phyloP scores from a whole-genome alignment of 495 filamentous ascomycete species.

The Aeminium ludgeri region DNA sequence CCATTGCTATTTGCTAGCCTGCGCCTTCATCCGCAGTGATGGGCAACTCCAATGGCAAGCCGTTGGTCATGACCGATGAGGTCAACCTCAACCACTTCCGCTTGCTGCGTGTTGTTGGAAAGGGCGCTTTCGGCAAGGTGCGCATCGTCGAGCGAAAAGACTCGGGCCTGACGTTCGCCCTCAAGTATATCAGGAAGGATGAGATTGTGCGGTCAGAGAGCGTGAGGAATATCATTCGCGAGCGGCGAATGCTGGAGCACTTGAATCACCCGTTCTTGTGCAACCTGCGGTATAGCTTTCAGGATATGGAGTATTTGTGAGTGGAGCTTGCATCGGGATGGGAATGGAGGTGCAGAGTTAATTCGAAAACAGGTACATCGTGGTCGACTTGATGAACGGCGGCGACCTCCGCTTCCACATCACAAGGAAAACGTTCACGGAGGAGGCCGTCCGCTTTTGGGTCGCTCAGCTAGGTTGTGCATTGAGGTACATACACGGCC shows the following conservation, averaged over 20 bases:
- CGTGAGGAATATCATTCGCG: conserved; percentile 92
- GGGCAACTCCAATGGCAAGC: conserved; percentile 92
- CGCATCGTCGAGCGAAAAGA: conserved; percentile 97
- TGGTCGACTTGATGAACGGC: conserved; percentile 96
- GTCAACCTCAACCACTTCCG: conserved; percentile 97
- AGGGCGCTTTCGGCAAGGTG: conserved; percentile 96
- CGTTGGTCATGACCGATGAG: conserved; percentile 80
- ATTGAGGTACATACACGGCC: conserved; percentile 73
- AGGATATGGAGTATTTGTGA: conserved; percentile 97
- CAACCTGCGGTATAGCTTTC: conserved; percentile 96
- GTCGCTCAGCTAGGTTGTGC: conserved; percentile 88
- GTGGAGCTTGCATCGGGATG: conserved; percentile 20
- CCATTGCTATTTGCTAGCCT: too few species aligned
- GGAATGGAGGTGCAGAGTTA: conserved; percentile 8
- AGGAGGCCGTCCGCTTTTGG: conserved; percentile 95
- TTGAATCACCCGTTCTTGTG: conserved; percentile 96
- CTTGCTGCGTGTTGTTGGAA: conserved; percentile 84
- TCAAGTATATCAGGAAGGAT: conserved; percentile 99
- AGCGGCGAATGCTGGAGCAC: conserved; percentile 93
- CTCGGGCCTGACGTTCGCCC: conserved; percentile 77
- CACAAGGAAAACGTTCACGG: conserved; percentile 91
- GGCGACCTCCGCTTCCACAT: conserved; percentile 97
- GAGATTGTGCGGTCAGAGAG: conserved; percentile 97
- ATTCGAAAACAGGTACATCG: conserved; percentile 59
- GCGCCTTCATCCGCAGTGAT: conserved; percentile 30